These are phyloP conservation scores for Nicotiana knightiana DNA, from an alignment of 257 asterid species.

Conservation along the genomic window DNA sequence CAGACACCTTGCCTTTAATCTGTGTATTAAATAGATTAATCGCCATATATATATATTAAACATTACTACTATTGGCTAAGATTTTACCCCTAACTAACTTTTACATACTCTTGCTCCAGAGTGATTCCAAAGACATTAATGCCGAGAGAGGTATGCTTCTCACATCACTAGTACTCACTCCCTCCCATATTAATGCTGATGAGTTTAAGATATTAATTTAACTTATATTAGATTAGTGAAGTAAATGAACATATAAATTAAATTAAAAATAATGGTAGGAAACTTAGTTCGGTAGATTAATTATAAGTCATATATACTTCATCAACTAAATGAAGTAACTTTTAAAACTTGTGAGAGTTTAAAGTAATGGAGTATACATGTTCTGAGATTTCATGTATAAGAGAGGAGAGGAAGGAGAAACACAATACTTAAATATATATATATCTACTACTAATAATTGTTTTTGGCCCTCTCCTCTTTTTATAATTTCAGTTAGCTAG, in stretches of 20 bases:
- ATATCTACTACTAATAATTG: no score
- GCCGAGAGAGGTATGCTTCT: slow-evolving; percentile 20
- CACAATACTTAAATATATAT: no score
- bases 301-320: no score
- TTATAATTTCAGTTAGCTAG: no score
- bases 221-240: not conserved
- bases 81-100: not conserved
- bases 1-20: not conserved
- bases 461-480: no score
- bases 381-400: no score
- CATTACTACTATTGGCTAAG: not conserved
- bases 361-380: no score
- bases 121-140: slow-evolving; percentile 28
- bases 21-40: not conserved
- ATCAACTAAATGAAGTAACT: no score
- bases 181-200: not conserved
- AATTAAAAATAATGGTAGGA: no score
- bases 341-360: no score
- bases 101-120: slow-evolving; percentile 1
- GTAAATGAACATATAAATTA: not conserved
- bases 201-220: not conserved
- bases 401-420: no score
- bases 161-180: not conserved
- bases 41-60: not conserved
- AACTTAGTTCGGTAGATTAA: no score